Conservation (phyloP, 2,329 filamentous ascomycete species). For the Claviceps arundinis region DNA sequence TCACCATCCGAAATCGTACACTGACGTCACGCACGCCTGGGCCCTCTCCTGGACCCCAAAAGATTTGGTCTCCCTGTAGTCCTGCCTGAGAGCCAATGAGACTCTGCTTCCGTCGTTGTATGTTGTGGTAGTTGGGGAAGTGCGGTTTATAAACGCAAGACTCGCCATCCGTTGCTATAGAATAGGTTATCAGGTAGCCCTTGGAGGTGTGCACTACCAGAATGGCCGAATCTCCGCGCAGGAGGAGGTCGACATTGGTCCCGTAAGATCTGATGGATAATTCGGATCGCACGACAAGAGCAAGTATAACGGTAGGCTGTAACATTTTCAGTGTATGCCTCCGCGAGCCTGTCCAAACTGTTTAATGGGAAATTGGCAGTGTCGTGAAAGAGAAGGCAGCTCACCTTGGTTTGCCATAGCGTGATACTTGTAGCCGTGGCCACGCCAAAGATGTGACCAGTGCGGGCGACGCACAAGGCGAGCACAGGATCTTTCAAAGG, state of each 20-base stretch:
- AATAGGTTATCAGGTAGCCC: conserved; percentile 90
- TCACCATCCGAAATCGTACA: conserved; percentile 90
- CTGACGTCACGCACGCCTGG: conserved; percentile 74
- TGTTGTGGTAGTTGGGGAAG: conserved; percentile 55
- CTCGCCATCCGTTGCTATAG: conserved; percentile 70
- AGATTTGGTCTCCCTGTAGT: conserved; percentile 44
- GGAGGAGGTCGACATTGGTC: conserved; percentile 66
- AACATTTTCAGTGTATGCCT: background rate
- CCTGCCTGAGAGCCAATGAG: conserved; percentile 44
- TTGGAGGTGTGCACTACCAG: conserved; percentile 77
- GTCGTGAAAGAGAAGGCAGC: background rate
- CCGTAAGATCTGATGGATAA: conserved; percentile 75
- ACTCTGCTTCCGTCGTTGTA: conserved; percentile 48
- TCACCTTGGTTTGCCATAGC: conserved; percentile 92
- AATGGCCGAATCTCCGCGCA: conserved; percentile 85
- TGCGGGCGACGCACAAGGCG: conserved; percentile 63
- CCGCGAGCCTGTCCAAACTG: too few species aligned
- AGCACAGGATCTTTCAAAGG: conserved; percentile 52
- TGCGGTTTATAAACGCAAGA: conserved; percentile 75
- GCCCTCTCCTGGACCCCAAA: conserved; percentile 70
- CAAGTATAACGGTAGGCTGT: conserved; percentile 78
- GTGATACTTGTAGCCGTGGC: conserved; percentile 76
- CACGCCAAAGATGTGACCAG: conserved; percentile 72
- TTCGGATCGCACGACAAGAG: conserved; percentile 68
- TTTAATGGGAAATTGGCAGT: background rate